phyloP scores from a whole-genome alignment of 2,329 filamentous ascomycete genomes.

The Cryphonectria parasitica region DNA sequence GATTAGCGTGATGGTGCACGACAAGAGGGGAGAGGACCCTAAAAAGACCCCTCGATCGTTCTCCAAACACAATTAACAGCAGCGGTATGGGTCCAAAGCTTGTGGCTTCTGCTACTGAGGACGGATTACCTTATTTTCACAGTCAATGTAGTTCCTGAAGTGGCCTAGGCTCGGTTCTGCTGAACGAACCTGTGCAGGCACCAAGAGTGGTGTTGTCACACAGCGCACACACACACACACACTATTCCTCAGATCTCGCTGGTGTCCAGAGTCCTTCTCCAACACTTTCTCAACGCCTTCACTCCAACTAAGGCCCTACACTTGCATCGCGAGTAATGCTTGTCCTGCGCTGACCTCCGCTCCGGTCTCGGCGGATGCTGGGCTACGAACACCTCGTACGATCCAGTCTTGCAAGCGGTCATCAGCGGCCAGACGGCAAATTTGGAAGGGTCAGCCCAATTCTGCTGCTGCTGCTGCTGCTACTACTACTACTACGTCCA shows the following conservation, averaged over 20 bases:
- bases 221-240: background rate
- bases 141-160: constrained; percentile 21
- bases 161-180: constrained; percentile 14
- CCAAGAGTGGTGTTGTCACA: background rate
- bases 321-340: background rate
- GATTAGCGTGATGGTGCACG: background rate
- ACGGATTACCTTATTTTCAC: constrained; percentile 6
- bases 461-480: background rate
- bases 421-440: background rate
- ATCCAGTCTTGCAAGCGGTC: background rate
- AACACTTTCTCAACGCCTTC: background rate
- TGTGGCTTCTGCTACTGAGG: background rate
- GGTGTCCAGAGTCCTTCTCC: background rate
- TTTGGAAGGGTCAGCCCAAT: background rate
- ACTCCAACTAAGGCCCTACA: background rate
- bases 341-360: background rate
- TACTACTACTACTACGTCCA: background rate
- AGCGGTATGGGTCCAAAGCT: background rate
- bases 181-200: constrained; percentile 11
- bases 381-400: background rate
- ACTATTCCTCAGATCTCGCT: background rate
- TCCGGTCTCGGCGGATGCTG: background rate
- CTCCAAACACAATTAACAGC: background rate
- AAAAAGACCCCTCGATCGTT: background rate
- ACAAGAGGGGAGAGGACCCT: too few relatives aligned